Base-by-base conservation (phyloP, 371 early-diverging fungal genomes). In the Mucor lusitanicus region DNA sequence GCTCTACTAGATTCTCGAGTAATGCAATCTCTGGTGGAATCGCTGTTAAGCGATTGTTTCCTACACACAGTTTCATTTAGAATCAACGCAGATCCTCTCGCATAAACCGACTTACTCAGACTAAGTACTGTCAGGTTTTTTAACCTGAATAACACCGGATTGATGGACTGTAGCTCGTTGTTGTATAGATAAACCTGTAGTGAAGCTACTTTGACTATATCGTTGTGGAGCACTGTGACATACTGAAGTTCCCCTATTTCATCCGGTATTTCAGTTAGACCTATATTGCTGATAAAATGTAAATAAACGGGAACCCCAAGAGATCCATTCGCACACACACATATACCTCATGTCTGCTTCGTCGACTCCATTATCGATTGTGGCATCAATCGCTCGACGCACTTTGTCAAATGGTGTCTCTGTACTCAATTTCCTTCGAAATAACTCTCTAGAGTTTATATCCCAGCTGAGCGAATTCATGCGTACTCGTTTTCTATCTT, bases 21-120 rank as follows among this genome's bases (percentile, higher is more conserved):
- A 82, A 65, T 6, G 80, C 85, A 58, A 88, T 88, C 54, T 87
- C 86, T 3, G 86, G 79, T 0, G 88, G 86, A 27, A 88, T 74
- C 0, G 25, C 21, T 30, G 67, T 74, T 28, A 87, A 71, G 3
- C 72, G 69, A 57, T 87, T 87, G 48, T 82, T 76, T 37, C 87
- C 87, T 87, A 23, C 85, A 23, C 25, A 35, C 12, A 30, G 60
- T 35, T 48, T 40, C 37, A 42, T 6, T 61, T 61, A 44, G 33
- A 61, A 33, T 11, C 13, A 19, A 61, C 30, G 30, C 30, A 30
- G 30, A 30, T n/a, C 30, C 30, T 2, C 23, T n/a, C 27, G 17
- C 12, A 37, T 32, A 13, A 8, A 21, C 6, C 35, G 7, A 48
- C 80, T 70, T 81, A 83, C 87, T 69, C 9, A 87, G 69, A 59